Percentiles rank a stretch among this genome's conserved stretches.
Evolutionary conservation across 2,329 filamentous ascomycete genomes (phyloP).

Genomic region (Cladorrhinum sp.): DNA sequence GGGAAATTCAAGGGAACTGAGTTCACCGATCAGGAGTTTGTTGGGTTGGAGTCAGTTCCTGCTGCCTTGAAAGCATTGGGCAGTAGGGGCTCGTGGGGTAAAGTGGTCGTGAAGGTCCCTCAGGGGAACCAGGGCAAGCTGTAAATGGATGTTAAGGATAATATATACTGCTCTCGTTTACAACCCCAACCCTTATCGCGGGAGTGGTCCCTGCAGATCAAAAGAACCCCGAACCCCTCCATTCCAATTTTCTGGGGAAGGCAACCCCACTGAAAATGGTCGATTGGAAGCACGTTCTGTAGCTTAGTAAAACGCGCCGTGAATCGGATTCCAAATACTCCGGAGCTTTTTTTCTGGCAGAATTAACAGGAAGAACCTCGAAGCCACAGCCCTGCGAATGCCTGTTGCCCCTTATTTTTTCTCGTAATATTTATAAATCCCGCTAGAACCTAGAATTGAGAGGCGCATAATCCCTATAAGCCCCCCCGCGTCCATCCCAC

Average conservation of each 20-base stretch:
- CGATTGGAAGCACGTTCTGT: neutral
- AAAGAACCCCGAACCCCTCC: constrained; percentile 9
- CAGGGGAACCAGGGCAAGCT: constrained; percentile 61
- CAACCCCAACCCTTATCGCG: constrained; percentile 2
- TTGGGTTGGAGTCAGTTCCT: constrained; percentile 76
- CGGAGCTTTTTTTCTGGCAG: constrained; percentile 1
- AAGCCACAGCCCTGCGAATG: neutral
- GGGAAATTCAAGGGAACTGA: constrained; percentile 80
- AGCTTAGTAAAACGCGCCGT: constrained; percentile 21
- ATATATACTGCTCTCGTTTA: neutral
- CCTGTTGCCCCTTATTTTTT: neutral
- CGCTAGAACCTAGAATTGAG: neutral
- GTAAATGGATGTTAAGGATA: constrained; percentile 29
- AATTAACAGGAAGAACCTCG: constrained; percentile 5
- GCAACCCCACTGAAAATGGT: constrained; percentile 15
- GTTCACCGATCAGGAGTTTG: constrained; percentile 77
- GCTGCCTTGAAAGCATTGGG: constrained; percentile 75
- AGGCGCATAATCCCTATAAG: neutral
- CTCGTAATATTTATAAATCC: constrained; percentile 5
- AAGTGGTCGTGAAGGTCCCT: constrained; percentile 85
- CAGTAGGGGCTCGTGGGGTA: constrained; percentile 85
- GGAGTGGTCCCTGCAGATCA: neutral
- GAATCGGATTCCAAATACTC: constrained; percentile 17
- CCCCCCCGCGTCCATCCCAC: constrained; percentile 4
- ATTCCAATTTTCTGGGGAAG: constrained; percentile 6